Evolutionary conservation across 805 yeast genomes (phyloP), one percentile per base, ranked within the genome.

Genomic region (Ogataea saltuana): DNA sequence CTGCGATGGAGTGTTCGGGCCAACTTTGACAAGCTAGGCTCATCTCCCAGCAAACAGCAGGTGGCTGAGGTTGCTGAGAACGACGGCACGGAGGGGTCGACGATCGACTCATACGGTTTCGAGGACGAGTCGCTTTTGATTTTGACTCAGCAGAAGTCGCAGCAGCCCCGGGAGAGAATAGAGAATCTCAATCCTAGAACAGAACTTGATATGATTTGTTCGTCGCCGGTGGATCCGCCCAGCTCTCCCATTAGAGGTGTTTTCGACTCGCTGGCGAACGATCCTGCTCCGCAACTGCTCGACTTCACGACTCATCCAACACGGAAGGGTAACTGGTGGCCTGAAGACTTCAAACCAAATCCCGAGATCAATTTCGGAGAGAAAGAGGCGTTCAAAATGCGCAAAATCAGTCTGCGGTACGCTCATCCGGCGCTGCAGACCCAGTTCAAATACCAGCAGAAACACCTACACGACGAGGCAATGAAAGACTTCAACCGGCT

Each of bases 291-390:
- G 37, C 28, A 15, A 35, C 31, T 23, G 45, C 28, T 61, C 4
- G 60, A 67, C 39, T 39, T 64, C 3, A 48, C 64, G 2, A 16
- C 8, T 3, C 56, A 66, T 43, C 68, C 68, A 3, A 21, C 25
- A 9, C 44, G 57, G 2, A 43, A 53, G 4, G 39, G 62, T 8
- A 48, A 51, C 5, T 67, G 71, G 71, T 63, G 58, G 47, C 61
- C 67, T 2, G 70, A 65, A 42, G 70, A 67, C 40, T 67, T 67
- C 52, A 54, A 53, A 28, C 59, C 61, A 3, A 66, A 66, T 41
- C 62, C 67, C 8, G 40, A 25, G 6, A 42, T 46, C 6, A 54
- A 55, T 27, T 54, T 55, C 35, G 56, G 59, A 1, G 31, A 34
- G 19, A 38, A 23, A 12, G 32, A 44, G 8, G 55, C 61, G 10